Conservation (phyloP, 257 asterid genomes). For the Lycium barbarum region DNA sequence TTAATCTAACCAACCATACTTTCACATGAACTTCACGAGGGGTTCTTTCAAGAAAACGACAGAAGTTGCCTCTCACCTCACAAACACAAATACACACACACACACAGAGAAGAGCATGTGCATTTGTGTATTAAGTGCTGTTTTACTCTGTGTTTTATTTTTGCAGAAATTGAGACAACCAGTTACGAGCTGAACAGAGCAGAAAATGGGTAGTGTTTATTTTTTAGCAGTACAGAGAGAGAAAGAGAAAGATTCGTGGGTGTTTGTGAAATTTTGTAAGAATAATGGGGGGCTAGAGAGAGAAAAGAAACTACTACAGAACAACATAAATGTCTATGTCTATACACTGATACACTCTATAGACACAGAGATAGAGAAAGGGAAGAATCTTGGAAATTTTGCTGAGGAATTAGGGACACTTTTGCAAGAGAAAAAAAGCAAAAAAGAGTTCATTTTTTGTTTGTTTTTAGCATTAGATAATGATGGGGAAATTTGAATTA, state of each 20-base stretch:
- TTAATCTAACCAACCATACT: slow-evolving; percentile 37
- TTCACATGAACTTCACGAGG: slow-evolving; percentile 67
- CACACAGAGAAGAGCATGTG: slow-evolving; percentile 14
- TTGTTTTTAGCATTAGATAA: background rate
- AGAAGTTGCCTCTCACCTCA: slow-evolving; percentile 28
- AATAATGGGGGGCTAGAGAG: slow-evolving; percentile 9
- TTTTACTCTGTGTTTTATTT: slow-evolving; percentile 7
- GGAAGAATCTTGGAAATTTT: slow-evolving; percentile 15
- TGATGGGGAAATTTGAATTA: slow-evolving; percentile 17
- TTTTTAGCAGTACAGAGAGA: background rate
- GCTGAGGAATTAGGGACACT: slow-evolving; percentile 22
- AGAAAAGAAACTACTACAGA: background rate
- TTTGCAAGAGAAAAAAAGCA: background rate
- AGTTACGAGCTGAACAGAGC: slow-evolving; percentile 29
- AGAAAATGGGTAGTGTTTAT: slow-evolving; percentile 17
- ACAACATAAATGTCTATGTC: background rate
- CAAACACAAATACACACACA: background rate
- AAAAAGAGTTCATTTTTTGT: background rate
- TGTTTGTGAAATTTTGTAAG: background rate
- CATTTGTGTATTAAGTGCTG: slow-evolving; percentile 9
- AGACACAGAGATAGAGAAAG: background rate
- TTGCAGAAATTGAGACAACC: slow-evolving; percentile 31
- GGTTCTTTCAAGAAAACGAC: slow-evolving; percentile 36
- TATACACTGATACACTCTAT: background rate
- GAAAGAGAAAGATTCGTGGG: slow-evolving; percentile 21